phyloP scores from a whole-genome alignment of 495 filamentous ascomycete species.

The Chaetomidium leptoderma region DNA sequence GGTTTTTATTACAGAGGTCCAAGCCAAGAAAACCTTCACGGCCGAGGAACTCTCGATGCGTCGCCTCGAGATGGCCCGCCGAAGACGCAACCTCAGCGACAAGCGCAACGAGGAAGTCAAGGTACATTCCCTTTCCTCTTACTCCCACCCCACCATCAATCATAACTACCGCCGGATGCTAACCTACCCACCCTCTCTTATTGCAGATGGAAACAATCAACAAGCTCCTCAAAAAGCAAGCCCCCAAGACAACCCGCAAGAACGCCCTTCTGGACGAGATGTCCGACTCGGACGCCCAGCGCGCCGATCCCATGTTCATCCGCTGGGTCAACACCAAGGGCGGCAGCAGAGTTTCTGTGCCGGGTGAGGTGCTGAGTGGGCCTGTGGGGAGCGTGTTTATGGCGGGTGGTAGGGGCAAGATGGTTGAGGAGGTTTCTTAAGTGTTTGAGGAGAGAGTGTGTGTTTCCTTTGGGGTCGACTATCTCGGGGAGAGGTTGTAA shows the following conservation, averaged over 20 bases:
- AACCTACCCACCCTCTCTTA: constrained; percentile 6
- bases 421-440: constrained; percentile 42
- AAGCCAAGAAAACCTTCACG: constrained; percentile 87
- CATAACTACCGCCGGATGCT: background rate
- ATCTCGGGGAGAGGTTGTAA: background rate
- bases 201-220: constrained; percentile 97
- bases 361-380: constrained; percentile 72
- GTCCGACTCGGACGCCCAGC: constrained; percentile 45
- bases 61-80: constrained; percentile 90
- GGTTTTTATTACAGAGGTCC: constrained; percentile 59
- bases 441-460: background rate
- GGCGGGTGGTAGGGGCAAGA: constrained; percentile 30
- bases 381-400: constrained; percentile 62
- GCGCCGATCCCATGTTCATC: constrained; percentile 63
- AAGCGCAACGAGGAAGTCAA: constrained; percentile 99
- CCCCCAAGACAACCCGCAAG: constrained; percentile 71
- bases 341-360: constrained; percentile 67
- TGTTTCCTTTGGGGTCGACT: too few relatives aligned
- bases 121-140: constrained; percentile 42
- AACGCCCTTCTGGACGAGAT: constrained; percentile 48
- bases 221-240: constrained; percentile 90
- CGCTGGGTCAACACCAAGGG: constrained; percentile 72
- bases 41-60: constrained; percentile 95
- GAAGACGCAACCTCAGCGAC: constrained; percentile 92
- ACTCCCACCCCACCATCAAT: background rate